Evolutionary conservation across 1,284 basidiomycete species (phyloP).

Genomic region (Cystobasidiaceae sp.): DNA sequence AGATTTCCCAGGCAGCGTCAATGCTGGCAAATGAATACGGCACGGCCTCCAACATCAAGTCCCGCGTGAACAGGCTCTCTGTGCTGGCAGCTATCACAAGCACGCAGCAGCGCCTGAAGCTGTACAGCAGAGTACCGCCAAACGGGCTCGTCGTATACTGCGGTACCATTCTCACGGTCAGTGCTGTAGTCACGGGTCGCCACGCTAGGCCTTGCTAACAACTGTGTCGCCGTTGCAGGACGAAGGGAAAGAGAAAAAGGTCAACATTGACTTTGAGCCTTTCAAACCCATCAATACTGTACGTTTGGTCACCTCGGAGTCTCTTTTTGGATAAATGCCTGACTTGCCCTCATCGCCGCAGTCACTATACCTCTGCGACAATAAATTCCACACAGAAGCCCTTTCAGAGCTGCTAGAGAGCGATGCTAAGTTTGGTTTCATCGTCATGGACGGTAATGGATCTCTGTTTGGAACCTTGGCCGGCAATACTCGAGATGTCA

Average conservation of each 20-base stretch:
- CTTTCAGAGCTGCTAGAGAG: constrained; percentile 94
- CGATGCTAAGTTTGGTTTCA: constrained; percentile 97
- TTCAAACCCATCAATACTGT: constrained; percentile 92
- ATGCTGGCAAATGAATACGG: constrained; percentile 98
- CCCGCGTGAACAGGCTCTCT: constrained; percentile 94
- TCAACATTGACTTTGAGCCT: constrained; percentile 84
- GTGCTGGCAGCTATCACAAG: constrained; percentile 97
- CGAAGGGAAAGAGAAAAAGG: constrained; percentile 37
- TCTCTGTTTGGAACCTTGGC: constrained; percentile 92
- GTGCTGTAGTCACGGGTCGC: too few relatives aligned
- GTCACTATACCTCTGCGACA: constrained; percentile 98
- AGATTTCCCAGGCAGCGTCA: constrained; percentile 85
- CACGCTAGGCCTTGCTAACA: not conserved
- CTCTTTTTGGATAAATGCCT: not conserved
- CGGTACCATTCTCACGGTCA: constrained; percentile 95
- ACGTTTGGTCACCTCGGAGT: constrained; percentile 48
- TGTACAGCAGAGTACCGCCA: constrained; percentile 91
- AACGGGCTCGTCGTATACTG: constrained; percentile 69
- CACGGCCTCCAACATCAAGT: constrained; percentile 98
- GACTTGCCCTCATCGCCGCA: constrained; percentile 46
- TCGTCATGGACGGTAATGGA: constrained; percentile 98
- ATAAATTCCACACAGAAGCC: constrained; percentile 99
- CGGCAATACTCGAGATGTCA: constrained; percentile 93
- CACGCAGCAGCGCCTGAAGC: constrained; percentile 96
- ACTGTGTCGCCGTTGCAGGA: too few relatives aligned